Evolutionary conservation across 345 rosid species (phyloP), one percentile per base, ranked within the genome.

Genomic region (Populus pruinosa): DNA sequence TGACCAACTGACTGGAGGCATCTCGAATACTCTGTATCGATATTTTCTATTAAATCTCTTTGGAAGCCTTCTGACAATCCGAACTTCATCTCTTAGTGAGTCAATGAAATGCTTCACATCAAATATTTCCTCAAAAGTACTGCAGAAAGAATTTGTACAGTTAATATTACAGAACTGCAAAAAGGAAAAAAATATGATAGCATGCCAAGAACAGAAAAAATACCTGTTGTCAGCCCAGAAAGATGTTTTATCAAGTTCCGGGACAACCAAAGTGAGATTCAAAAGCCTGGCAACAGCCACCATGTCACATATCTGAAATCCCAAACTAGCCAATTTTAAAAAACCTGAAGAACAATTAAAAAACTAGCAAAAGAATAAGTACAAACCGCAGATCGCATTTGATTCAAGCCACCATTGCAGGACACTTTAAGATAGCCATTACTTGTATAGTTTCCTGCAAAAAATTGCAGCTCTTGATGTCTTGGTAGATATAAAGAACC

Each of bases 181-280:
- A 76, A 74, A 31, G 33, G 27, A 69, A 36, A 17, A 50, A 43
- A 36, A 70, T 23, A 2, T 59, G 38, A 38, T 14, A 59, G 74
- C 6, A 33, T 55, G 59, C 25, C 56, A 43, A 66, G 38, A 84
- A 80, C 56, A 69, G 47, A 12, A 47, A 68, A 74, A 50, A 76
- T 69, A 93, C 99, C 99, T 96, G 75, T 93, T 92, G 86, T 96
- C 99, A 74, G 98, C 92, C 99, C 99, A 96, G 81, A 96, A 96
- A 43, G 99, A 96, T 35, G 90, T 90, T 83, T 92, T 96, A 84
- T 96, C 99, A 69, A 96, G 97, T 89, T 96, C 94, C 2, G 99
- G 99, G 73, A 96, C 93, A 82, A 93, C 90, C 85, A 96, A 85
- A 75, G 99, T 93, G 82, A 96, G 94, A 85, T 96, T 96, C 86